Evolutionary conservation across 2,329 filamentous ascomycete species (phyloP), one percentile per base, ranked within the genome.

Genomic region (Penicillium concentricum): DNA sequence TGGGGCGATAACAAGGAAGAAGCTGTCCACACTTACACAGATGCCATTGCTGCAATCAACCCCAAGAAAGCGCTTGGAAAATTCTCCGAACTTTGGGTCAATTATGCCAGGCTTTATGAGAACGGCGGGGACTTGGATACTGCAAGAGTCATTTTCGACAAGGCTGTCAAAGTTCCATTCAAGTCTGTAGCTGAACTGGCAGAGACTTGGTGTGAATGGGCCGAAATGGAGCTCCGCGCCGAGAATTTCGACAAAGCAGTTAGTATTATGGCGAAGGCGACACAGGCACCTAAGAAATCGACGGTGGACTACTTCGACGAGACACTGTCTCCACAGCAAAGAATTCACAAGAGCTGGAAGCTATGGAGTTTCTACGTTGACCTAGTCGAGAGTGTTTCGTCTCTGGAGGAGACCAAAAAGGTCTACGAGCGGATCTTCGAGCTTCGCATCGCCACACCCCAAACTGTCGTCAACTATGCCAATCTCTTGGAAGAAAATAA

Each of bases 261-360:
- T 61, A 88, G 89, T 59, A 93, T 99, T 71, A 97, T 99, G 92
- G 90, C 91, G 39, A 97, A 96, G 74, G 94, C 94, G 18, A 93
- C 94, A 5, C 92, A 96, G 73, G 91, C 94, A n/a, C 92, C 94
- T 0, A 97, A 97, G 75, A 82, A 91, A 63, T 97, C 93, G n/a
- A 95, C 87, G 2, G 92, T 99, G n/a, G 94, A 99, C 78, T 99
- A 97, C 72, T 99, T 97, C 69, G 94, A 99, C 72, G 95, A 99
- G 72, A 91, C 85, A 0, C 79, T 99, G 7, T 92, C 91, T 2
- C 93, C 94, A 4, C 94, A 99, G 72, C 94, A 97, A 78, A 86
- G 95, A 61, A 90, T 99, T 3, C 94, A 99, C 79, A 99, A 99
- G 81, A 96, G 91, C 72, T 99, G 94, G 94, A 99, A 97, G 74